These are phyloP conservation scores for Mycena galopus DNA, from an alignment of 768 basidiomycete species.

Conservation along the genomic window DNA sequence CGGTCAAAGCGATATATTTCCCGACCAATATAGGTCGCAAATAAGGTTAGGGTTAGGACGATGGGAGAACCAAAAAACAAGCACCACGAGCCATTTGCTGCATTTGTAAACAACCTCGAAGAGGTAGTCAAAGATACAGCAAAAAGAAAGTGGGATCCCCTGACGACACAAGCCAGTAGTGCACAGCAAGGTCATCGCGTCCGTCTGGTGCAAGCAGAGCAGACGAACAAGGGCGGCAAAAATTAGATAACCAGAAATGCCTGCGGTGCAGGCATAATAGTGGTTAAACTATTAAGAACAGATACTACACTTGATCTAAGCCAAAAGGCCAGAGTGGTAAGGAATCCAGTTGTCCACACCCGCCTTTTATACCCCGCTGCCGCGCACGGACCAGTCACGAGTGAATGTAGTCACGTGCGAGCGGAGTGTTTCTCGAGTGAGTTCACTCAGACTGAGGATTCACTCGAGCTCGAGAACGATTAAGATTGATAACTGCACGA, in stretches of 20 bases:
- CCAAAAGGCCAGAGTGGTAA: constrained; percentile 95
- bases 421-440: too few relatives aligned
- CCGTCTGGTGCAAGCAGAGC: constrained; percentile 73
- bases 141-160: constrained; percentile 60
- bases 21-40: neutral
- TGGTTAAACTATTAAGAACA: constrained; percentile 84
- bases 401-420: neutral
- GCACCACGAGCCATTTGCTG: neutral
- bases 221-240: constrained; percentile 63
- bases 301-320: constrained; percentile 99
- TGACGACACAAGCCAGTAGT: constrained; percentile 73
- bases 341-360: constrained; percentile 38
- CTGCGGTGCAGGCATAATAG: constrained; percentile 70
- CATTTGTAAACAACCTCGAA: too few relatives aligned
- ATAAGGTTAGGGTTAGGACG: neutral
- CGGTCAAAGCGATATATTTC: neutral
- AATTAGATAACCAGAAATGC: constrained; percentile 70
- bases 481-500: too few relatives aligned
- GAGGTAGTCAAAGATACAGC: neutral
- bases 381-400: constrained; percentile 39
- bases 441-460: too few relatives aligned
- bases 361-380: constrained; percentile 29
- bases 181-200: constrained; percentile 69
- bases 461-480: too few relatives aligned
- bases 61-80: neutral